Evolutionary conservation across 768 basidiomycete species (phyloP), one percentile per base, ranked within the genome.

Genomic region (Mycena belliarum): DNA sequence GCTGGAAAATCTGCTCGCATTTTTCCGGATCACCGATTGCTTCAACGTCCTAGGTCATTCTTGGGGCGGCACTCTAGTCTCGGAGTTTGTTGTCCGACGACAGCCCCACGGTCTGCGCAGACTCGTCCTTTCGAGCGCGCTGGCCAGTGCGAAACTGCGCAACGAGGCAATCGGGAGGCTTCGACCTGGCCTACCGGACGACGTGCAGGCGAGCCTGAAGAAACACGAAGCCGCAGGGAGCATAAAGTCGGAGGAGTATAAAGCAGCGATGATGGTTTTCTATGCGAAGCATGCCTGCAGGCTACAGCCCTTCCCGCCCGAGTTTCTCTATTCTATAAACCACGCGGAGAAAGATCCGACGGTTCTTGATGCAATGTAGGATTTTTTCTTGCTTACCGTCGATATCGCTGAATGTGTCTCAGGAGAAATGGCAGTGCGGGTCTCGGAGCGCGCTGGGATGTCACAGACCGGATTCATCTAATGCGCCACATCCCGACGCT

Each of bases 211-310:
- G 6, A 60, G 52, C 3, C 62, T 83, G n/a, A 65, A 70, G 45
- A 78, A 75, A 60, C 76, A 82, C 55, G 82, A 85, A 65, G 70
- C 59, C 16, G 77, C 71, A 1, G 77, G 72, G 4, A 82, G 76
- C 35, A 79, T 70, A 6, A 69, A 76, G 18, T 68, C 72, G 15
- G 59, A 70, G 44, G 82, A 82, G 55, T 85, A 84, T 59, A 59
- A 77, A 41, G 69, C 71, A 5, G 81, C 76, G 14, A 73, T 76
- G 59, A 49, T 52, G 1, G 66, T 72, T 24, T 84, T 77, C 67
- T 79, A 78, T 60, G 69, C 70, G 10, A 68, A 68, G 16, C 76
- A 79, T 59, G 25, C 79, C 12, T 85, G 82, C 63, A 69, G 74
- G 25, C 5, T 79, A 11, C 64, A 80, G 35, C 81, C 82, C 0